Conservation (phyloP, 768 basidiomycete genomes). For the Galerina sulciceps region DNA sequence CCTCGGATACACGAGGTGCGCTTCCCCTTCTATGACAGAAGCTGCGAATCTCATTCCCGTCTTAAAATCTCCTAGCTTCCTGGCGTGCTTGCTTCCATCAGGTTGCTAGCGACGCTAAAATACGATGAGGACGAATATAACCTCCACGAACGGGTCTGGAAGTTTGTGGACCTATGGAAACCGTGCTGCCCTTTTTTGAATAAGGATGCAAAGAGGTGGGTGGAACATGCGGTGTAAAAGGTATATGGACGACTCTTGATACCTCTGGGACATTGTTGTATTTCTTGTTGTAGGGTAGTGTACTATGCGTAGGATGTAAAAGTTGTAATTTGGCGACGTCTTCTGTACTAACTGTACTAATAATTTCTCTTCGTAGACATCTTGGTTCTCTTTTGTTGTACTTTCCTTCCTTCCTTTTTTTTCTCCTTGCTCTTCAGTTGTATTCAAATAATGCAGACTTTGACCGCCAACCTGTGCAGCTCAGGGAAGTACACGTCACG, state of each 20-base stretch:
- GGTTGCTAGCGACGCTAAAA: slow-evolving; percentile 17
- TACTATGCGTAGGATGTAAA: no score
- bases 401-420: no score
- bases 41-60: neutral
- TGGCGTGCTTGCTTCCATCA: slow-evolving; percentile 23
- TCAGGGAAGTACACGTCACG: neutral
- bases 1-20: slow-evolving; percentile 18
- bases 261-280: no score
- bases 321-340: no score
- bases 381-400: no score
- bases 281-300: no score
- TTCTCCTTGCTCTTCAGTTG: no score
- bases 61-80: slow-evolving; percentile 25
- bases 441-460: no score
- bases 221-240: no score
- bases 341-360: no score
- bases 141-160: slow-evolving; percentile 20
- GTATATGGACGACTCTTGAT: no score
- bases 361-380: no score
- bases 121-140: slow-evolving; percentile 27
- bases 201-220: neutral
- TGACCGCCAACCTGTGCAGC: neutral
- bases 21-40: neutral
- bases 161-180: slow-evolving; percentile 21
- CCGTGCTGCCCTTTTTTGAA: slow-evolving; percentile 21